Percentiles rank a stretch among this genome's conserved stretches.
Evolutionary conservation across 2,329 filamentous ascomycete genomes (phyloP).

Genomic region (Penicillium sp.): DNA sequence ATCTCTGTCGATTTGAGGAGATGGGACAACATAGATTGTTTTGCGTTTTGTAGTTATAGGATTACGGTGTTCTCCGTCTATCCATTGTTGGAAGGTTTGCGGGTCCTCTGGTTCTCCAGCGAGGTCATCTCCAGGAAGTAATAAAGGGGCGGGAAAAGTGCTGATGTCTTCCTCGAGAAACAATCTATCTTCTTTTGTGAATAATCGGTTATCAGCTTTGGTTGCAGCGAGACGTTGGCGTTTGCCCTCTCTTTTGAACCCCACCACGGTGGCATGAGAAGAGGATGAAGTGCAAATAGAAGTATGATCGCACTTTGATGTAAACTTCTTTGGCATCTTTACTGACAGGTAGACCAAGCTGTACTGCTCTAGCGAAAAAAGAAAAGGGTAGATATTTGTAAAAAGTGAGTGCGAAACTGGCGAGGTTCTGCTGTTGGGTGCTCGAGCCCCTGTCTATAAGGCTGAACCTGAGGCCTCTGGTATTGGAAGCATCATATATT

Average conservation of each 20-base stretch:
- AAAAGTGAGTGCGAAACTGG: neutral
- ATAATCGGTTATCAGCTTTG: constrained; percentile 1
- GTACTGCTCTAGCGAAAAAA: neutral
- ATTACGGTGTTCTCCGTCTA: constrained; percentile 49
- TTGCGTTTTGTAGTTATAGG: constrained; percentile 47
- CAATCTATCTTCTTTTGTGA: neutral
- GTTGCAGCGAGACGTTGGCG: constrained; percentile 26
- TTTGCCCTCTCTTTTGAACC: constrained; percentile 32
- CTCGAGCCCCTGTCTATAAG: neutral
- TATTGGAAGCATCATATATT: too few species aligned
- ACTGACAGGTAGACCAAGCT: too few species aligned
- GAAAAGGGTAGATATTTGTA: neutral
- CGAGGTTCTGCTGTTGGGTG: neutral
- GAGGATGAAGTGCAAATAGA: constrained; percentile 24
- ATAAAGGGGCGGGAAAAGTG: constrained; percentile 58
- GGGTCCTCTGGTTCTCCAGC: constrained; percentile 53
- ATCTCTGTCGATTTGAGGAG: constrained; percentile 43
- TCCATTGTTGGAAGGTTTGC: constrained; percentile 57
- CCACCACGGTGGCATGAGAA: constrained; percentile 34
- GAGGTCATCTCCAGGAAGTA: constrained; percentile 61
- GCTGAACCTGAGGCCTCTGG: neutral
- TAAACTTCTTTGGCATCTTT: neutral
- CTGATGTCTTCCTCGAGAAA: constrained; percentile 5
- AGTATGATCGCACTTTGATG: constrained; percentile 8
- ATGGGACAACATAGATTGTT: constrained; percentile 55